Evolutionary conservation across 1,139 yeast genomes (phyloP), one percentile per base, ranked within the genome.

Genomic region (Yamadazyma oceani): DNA sequence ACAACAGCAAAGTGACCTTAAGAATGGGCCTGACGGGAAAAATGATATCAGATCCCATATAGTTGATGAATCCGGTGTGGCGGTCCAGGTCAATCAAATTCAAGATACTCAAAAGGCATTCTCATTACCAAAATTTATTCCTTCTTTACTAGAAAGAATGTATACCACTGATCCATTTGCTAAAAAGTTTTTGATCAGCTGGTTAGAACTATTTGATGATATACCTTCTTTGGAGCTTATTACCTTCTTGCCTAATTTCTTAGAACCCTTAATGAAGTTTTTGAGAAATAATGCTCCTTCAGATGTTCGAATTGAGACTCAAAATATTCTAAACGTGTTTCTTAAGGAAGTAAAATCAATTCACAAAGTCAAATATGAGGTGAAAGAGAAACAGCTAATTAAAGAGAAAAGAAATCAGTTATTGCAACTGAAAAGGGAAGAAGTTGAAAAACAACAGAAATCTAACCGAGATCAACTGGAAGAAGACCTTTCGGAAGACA

Each of bases 111-210:
- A 76, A 41, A 75, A 81, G 39, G 95, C 97, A 0, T 92, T 94
- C 54, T 84, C 94, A 8, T 67, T 94, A 34, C 85, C 89, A 0
- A 85, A 85, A 53, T 94, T 94, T 60, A 86, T 94, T 30, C 98
- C 98, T 0, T 69, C 95, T 7, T 66, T 94, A 35, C 80, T 86
- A 49, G 98, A 94, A 58, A 72, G 98, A 48, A 87, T 94, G 64
- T 88, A 88, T 54, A 92, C 92, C 2, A 83, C 86, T 26, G 95
- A 92, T 51, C 97, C 97, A 4, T 87, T 86, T 55, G 90, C 97
- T 0, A 76, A 96, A 48, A 85, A 89, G 64, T 92, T 92, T 53
- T 66, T 94, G 43, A 92, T 92, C 9, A 85, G 95, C 36, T 94
- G 98, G 98, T 74, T 94, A 36, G 86, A 89, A 42, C 74, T 94